Evolutionary conservation across 495 filamentous ascomycete species (phyloP).

Genomic region (Poronia punctata): DNA sequence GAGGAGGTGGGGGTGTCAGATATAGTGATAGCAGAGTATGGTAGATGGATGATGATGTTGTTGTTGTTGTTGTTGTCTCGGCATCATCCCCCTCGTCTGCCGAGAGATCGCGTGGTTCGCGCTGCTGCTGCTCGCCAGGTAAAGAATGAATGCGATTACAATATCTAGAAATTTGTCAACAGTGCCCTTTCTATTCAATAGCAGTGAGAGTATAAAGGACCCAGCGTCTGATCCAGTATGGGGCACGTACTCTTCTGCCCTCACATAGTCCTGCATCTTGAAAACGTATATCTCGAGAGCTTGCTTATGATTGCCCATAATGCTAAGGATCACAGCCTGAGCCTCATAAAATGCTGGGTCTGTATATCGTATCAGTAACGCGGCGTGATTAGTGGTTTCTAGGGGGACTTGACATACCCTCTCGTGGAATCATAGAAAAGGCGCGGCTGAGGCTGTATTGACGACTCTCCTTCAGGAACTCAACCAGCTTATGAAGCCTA

Average conservation of each 20-base stretch:
- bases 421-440: constrained; percentile 65
- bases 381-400: neutral
- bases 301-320: constrained; percentile 92
- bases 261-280: constrained; percentile 74
- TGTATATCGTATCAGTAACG: constrained; percentile 23
- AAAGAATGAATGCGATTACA: constrained; percentile 74
- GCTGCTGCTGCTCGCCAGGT: constrained; percentile 20
- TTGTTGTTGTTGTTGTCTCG: constrained; percentile 49
- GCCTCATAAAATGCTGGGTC: constrained; percentile 85
- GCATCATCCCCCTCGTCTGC: constrained; percentile 31
- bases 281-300: constrained; percentile 96
- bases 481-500: constrained; percentile 58
- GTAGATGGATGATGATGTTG: constrained; percentile 88
- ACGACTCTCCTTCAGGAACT: constrained; percentile 66
- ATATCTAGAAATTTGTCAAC: constrained; percentile 52
- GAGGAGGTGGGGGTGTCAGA: constrained; percentile 69
- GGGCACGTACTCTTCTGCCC: constrained; percentile 87
- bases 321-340: constrained; percentile 84
- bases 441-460: constrained; percentile 76
- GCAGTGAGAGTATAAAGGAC: neutral
- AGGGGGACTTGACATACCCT: constrained; percentile 49
- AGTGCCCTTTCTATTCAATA: neutral
- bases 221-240: too few species aligned
- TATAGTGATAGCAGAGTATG: constrained; percentile 87
- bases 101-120: constrained; percentile 13